phyloP scores from a whole-genome alignment of 78 protist species.

The Polysphondylium violaceum region DNA sequence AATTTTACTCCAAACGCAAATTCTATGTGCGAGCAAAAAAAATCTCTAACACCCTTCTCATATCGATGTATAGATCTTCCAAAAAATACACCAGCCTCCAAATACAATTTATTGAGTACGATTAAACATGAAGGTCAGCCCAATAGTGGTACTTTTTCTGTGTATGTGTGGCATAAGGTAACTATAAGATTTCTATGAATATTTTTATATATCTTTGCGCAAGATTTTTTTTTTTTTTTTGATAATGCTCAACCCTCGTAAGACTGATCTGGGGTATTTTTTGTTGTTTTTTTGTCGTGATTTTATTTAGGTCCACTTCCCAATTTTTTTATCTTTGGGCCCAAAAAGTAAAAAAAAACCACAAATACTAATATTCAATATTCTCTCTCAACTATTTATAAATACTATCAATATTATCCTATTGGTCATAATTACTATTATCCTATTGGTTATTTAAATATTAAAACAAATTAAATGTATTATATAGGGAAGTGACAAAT shows the following conservation, averaged over 20 bases:
- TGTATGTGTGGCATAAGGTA: slow-evolving; percentile 45
- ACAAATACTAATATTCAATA: too few species aligned
- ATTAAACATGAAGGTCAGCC: slow-evolving; percentile 86
- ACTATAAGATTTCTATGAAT: slow-evolving; percentile 15
- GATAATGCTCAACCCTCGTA: too few species aligned
- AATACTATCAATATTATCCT: too few species aligned
- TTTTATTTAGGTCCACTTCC: too few species aligned
- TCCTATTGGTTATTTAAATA: not conserved
- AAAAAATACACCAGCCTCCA: not conserved
- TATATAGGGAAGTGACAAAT: slow-evolving; percentile 57
- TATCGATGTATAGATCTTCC: slow-evolving; percentile 20
- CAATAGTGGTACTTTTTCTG: slow-evolving; percentile 50
- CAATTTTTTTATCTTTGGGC: too few species aligned
- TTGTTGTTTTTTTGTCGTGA: too few species aligned
- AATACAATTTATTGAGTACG: slow-evolving; percentile 52
- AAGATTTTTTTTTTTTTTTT: too few species aligned
- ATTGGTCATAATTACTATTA: not conserved
- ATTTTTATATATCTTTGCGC: too few species aligned
- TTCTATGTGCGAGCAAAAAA: not conserved
- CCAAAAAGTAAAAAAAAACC: too few species aligned
- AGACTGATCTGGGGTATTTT: too few species aligned
- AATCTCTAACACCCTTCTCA: not conserved
- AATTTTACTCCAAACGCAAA: not conserved
- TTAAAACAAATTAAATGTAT: not conserved
- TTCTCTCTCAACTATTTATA: not conserved